Percentiles rank a stretch among this genome's conserved stretches.
Conservation (phyloP, 495 filamentous ascomycete species). For the Chaetomium cochliodes region DNA sequence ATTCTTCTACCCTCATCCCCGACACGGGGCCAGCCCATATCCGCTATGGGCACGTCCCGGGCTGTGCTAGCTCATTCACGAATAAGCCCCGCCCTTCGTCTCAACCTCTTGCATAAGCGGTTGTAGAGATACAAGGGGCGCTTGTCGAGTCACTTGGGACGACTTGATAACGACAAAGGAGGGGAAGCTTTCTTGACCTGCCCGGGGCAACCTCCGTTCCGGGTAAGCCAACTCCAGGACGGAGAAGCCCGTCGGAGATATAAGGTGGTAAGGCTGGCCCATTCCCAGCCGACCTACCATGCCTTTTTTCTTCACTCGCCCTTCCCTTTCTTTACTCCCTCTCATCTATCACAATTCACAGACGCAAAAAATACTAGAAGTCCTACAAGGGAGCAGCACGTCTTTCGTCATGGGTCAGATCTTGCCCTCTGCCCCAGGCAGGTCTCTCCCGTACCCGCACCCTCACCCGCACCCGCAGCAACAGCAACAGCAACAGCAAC, state of each 20-base stretch:
- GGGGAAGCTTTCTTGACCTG: background rate
- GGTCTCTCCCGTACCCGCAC: background rate
- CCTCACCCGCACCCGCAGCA: background rate
- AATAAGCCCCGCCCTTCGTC: background rate
- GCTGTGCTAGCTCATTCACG: background rate
- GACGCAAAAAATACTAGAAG: background rate
- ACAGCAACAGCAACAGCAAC: too few species aligned
- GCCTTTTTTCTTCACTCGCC: background rate
- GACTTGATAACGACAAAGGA: background rate
- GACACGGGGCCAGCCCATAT: background rate
- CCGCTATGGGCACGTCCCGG: background rate
- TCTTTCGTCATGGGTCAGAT: slow-evolving; percentile 1
- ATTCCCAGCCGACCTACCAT: background rate
- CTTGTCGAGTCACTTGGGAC: background rate
- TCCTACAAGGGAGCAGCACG: background rate
- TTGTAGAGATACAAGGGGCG: background rate
- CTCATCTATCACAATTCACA: background rate
- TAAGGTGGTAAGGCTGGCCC: background rate
- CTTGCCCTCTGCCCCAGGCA: background rate
- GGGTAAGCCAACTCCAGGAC: background rate
- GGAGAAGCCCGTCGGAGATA: background rate
- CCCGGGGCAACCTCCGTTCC: background rate
- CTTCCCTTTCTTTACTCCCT: background rate
- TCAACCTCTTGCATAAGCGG: background rate
- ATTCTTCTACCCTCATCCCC: too few species aligned